Percentiles rank a stretch among this genome's conserved stretches.
Conservation (phyloP, 352 stramenopile genomes). For the Phytophthora sp. region DNA sequence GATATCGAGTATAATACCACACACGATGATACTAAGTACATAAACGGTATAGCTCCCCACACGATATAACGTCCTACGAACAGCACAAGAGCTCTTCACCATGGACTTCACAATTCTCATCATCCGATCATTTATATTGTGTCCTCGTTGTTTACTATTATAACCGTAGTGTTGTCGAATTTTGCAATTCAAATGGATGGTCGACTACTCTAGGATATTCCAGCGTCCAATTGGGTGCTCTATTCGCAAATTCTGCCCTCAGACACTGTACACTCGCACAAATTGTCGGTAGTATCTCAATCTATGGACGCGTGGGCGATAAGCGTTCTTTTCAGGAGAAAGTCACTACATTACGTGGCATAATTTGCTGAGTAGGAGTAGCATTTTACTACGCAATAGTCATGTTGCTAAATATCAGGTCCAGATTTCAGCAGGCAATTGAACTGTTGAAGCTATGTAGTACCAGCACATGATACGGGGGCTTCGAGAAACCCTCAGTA, state of each 20-base stretch:
- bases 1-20: too few species aligned
- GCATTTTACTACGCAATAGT: too few species aligned
- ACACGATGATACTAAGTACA: too few species aligned
- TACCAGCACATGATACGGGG: not conserved
- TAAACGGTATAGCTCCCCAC: not conserved
- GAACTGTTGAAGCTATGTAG: slow-evolving; percentile 19
- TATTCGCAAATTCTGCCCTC: slow-evolving; percentile 41
- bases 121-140: slow-evolving; percentile 46
- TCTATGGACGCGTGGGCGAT: slow-evolving; percentile 35
- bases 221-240: slow-evolving; percentile 41
- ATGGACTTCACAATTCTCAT: slow-evolving; percentile 43
- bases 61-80: slow-evolving; percentile 10
- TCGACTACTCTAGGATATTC: too few species aligned
- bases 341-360: slow-evolving; percentile 34
- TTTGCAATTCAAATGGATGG: too few species aligned
- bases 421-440: slow-evolving; percentile 35
- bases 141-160: too few species aligned
- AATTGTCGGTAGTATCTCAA: slow-evolving; percentile 40
- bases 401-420: too few species aligned
- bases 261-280: slow-evolving; percentile 4
- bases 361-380: too few species aligned
- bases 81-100: slow-evolving; percentile 36
- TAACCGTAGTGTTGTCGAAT: too few species aligned
- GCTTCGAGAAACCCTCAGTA: too few species aligned
- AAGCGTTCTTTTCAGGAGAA: slow-evolving; percentile 25